phyloP scores from a whole-genome alignment of 495 filamentous ascomycete genomes.

The Durotheca rogersii region DNA sequence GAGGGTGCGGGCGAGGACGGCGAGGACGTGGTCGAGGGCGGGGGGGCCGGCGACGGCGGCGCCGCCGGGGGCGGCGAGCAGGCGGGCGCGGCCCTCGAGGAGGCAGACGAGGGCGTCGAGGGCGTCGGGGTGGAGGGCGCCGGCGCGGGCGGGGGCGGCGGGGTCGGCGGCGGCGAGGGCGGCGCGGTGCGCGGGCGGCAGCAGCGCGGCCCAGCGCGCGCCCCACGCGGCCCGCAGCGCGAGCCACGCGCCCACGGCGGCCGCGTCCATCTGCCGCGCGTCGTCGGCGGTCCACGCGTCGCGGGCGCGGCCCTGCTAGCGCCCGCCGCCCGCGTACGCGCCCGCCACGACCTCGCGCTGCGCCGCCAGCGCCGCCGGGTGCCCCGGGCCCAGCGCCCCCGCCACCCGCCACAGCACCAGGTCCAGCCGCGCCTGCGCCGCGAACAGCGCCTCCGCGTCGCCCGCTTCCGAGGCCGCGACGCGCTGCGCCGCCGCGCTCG shows the following conservation, averaged over 20 bases:
- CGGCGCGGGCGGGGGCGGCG: too few species aligned
- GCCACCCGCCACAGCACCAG: conserved; percentile 2
- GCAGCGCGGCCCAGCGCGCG: background rate
- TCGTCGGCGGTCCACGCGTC: background rate
- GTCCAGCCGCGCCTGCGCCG: conserved; percentile 5
- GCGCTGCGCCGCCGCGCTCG: conserved; percentile 7
- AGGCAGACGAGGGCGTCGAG: conserved; percentile 5
- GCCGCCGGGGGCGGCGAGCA: too few species aligned
- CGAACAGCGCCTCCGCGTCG: background rate
- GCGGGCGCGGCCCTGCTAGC: conserved; percentile 5
- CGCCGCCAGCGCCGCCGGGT: background rate
- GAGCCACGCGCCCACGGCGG: background rate
- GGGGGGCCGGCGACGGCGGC: too few species aligned
- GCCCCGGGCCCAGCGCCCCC: background rate
- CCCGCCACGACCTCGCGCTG: conserved; percentile 9
- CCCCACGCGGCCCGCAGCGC: background rate
- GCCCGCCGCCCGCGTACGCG: background rate
- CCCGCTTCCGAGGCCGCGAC: background rate
- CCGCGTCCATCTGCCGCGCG: background rate
- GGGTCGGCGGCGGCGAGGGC: background rate
- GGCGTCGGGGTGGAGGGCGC: conserved; percentile 1
- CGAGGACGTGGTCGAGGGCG: too few species aligned
- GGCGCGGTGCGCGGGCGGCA: too few species aligned
- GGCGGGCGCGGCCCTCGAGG: background rate
- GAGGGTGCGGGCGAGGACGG: too few species aligned